A percentile compares a stretch with the other conserved stretches of the same genome.
phyloP scores from a whole-genome alignment of 305 asterid genomes.

The Solanum hybrid region DNA sequence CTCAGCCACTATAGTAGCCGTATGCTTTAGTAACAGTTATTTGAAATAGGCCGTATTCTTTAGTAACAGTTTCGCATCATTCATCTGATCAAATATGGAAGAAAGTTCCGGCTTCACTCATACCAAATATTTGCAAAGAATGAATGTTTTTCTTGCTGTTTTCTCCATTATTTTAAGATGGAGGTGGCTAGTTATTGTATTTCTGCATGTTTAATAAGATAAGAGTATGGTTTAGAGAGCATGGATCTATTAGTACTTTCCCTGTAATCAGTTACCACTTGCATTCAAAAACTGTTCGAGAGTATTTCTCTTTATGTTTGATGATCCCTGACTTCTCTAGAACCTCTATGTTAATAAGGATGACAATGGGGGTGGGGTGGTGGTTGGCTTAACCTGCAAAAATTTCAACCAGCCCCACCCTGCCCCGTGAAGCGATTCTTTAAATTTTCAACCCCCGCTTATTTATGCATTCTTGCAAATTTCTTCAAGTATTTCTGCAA shows the following conservation, averaged over 20 bases:
- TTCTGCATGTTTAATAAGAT: background rate
- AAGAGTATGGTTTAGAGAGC: background rate
- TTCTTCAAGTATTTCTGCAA: background rate
- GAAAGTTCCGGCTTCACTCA: background rate
- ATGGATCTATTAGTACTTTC: background rate
- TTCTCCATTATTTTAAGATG: background rate
- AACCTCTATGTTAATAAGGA: background rate
- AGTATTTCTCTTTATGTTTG: background rate
- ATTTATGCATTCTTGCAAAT: background rate
- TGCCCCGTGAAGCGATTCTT: background rate
- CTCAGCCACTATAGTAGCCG: background rate
- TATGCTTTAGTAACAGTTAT: background rate
- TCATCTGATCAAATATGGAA: background rate
- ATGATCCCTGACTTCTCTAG: background rate
- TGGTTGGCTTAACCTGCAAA: background rate
- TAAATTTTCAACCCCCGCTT: background rate
- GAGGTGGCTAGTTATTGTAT: background rate
- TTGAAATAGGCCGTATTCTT: background rate
- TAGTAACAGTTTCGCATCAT: background rate
- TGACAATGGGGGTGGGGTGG: background rate
- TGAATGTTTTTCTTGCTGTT: background rate
- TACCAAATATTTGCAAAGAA: background rate
- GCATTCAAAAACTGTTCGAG: background rate
- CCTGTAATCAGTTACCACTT: background rate
- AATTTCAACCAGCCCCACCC: background rate